Evolutionary conservation across 495 filamentous ascomycete species (phyloP).

Genomic region (Pseudomonodictys pantanalensis): DNA sequence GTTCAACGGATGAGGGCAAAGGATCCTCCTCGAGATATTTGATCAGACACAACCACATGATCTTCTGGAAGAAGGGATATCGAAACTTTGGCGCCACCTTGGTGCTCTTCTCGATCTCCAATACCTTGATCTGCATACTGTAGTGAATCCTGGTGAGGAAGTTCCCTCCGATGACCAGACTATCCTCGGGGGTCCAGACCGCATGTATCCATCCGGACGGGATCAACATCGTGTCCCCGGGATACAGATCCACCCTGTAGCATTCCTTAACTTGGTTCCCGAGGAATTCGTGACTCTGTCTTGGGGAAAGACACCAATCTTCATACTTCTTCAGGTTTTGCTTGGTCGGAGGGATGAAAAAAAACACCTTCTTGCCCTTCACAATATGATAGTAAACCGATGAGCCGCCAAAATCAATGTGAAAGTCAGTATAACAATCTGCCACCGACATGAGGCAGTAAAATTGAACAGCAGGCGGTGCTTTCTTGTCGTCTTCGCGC

Average conservation of each 20-base stretch:
- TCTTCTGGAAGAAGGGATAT: slow-evolving; percentile 72
- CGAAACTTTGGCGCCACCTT: slow-evolving; percentile 67
- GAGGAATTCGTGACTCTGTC: slow-evolving; percentile 68
- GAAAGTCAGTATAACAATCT: slow-evolving; percentile 77
- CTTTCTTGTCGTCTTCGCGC: slow-evolving; percentile 60
- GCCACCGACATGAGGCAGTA: slow-evolving; percentile 78
- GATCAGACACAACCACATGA: slow-evolving; percentile 70
- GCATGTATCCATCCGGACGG: slow-evolving; percentile 80
- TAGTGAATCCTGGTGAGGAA: slow-evolving; percentile 70
- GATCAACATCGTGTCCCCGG: slow-evolving; percentile 76
- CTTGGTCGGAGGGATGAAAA: slow-evolving; percentile 73
- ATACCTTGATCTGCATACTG: slow-evolving; percentile 67
- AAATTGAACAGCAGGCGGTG: slow-evolving; percentile 64
- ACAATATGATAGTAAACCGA: slow-evolving; percentile 78
- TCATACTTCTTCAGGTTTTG: slow-evolving; percentile 75
- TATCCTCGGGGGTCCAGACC: slow-evolving; percentile 75
- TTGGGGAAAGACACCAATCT: slow-evolving; percentile 70
- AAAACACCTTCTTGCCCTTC: slow-evolving; percentile 73
- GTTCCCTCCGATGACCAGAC: slow-evolving; percentile 74
- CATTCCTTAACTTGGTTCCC: slow-evolving; percentile 69
- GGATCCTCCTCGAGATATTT: slow-evolving; percentile 67
- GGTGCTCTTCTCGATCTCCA: slow-evolving; percentile 70
- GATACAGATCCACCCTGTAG: slow-evolving; percentile 66
- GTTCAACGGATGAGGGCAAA: slow-evolving; percentile 56
- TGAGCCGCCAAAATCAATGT: slow-evolving; percentile 77